A percentile compares a stretch with the other conserved stretches of the same genome.
These are phyloP conservation scores for Wickerhamiella azyma DNA, from an alignment of 805 yeast genomes.

Conservation along the genomic window DNA sequence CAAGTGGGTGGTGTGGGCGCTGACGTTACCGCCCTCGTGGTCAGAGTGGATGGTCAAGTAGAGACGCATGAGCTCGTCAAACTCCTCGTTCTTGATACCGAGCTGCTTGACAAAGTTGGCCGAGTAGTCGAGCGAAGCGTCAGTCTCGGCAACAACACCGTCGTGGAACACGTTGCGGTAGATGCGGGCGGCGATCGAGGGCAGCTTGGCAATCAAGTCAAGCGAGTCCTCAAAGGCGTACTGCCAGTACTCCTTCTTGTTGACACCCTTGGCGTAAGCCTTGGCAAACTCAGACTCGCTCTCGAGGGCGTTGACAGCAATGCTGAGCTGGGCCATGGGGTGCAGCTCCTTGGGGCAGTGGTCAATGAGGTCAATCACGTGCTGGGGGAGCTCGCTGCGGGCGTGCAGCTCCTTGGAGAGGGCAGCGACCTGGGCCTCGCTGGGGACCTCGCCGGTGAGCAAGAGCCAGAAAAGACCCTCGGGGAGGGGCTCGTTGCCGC, in stretches of 20 bases:
- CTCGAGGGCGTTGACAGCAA: conserved; percentile 71
- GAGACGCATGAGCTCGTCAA: conserved; percentile 66
- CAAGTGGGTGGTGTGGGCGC: conserved; percentile 76
- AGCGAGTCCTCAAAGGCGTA: conserved; percentile 70
- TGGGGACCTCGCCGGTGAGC: conserved; percentile 72
- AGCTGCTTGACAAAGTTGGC: conserved; percentile 49
- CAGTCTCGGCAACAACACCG: conserved; percentile 40
- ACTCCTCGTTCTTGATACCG: conserved; percentile 46
- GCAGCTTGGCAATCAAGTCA: conserved; percentile 69
- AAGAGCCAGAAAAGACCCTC: conserved; percentile 75
- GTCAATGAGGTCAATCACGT: conserved; percentile 59
- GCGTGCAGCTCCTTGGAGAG: conserved; percentile 67
- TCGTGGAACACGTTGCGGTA: conserved; percentile 77
- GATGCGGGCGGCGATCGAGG: conserved; percentile 67
- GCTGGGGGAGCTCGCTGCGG: conserved; percentile 63
- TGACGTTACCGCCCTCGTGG: conserved; percentile 84
- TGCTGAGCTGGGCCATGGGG: conserved; percentile 84
- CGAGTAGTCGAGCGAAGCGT: conserved; percentile 42
- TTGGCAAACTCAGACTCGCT: conserved; percentile 71
- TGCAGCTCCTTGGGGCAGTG: conserved; percentile 62
- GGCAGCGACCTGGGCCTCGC: conserved; percentile 53
- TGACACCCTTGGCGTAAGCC: conserved; percentile 73
- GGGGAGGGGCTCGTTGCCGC: conserved; percentile 54
- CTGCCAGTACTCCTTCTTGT: conserved; percentile 72
- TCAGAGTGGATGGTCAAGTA: conserved; percentile 74